Evolutionary conservation across 768 basidiomycete species (phyloP).

Genomic region (Symmetrospora coprosmae): DNA sequence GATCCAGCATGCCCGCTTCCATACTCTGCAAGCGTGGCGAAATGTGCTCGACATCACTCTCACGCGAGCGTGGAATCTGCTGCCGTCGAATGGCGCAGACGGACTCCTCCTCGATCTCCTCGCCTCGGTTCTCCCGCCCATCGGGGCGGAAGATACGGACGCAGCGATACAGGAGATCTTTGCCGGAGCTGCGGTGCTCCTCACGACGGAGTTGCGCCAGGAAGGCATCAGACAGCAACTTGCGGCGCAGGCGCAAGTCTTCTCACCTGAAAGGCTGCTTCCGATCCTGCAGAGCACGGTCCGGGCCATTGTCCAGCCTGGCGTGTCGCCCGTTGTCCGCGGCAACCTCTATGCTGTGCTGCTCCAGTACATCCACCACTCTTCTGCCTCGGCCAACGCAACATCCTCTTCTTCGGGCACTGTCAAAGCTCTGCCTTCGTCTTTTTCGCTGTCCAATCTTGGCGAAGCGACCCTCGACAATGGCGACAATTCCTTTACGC

Average conservation of each 20-base stretch:
- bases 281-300: slow-evolving; percentile 58
- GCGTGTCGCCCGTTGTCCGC: slow-evolving; percentile 67
- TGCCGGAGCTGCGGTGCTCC: slow-evolving; percentile 64
- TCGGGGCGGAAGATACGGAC: slow-evolving; percentile 52
- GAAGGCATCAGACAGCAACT: slow-evolving; percentile 36
- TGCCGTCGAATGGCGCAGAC: slow-evolving; percentile 69
- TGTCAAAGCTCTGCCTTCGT: too few species aligned
- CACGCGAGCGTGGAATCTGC: slow-evolving; percentile 67
- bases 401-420: too few species aligned
- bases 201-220: slow-evolving; percentile 76
- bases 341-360: slow-evolving; percentile 89
- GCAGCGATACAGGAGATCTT: slow-evolving; percentile 66
- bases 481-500: slow-evolving; percentile 27
- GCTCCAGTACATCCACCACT: slow-evolving; percentile 69
- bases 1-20: slow-evolving; percentile 54
- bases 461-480: slow-evolving; percentile 24
- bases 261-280: slow-evolving; percentile 58
- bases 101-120: slow-evolving; percentile 81
- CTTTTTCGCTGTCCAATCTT: neutral
- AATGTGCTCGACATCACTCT: slow-evolving; percentile 69
- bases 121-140: slow-evolving; percentile 57
- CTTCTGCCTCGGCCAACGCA: slow-evolving; percentile 3
- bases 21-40: slow-evolving; percentile 71
- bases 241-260: slow-evolving; percentile 37
- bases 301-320: slow-evolving; percentile 59